A percentile compares a stretch with the other conserved stretches of the same genome.
Evolutionary conservation across 1,139 yeast genomes (phyloP).

Genomic region (Wickerhamomyces sp.): DNA sequence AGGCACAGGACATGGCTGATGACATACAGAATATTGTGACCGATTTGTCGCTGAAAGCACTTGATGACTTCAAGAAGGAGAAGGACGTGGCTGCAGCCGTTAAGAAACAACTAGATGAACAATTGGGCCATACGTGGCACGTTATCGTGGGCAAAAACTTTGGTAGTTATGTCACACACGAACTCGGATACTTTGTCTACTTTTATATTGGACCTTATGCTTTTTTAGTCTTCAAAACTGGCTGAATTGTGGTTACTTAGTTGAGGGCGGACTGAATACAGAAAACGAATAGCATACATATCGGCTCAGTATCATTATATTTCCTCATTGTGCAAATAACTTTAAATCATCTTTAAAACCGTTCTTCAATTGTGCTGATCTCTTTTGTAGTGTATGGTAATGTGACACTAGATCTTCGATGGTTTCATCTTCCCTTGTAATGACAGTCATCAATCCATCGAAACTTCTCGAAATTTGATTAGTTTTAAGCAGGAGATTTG

Average conservation of each 20-base stretch:
- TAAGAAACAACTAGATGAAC: slow-evolving; percentile 68
- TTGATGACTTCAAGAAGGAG: slow-evolving; percentile 45
- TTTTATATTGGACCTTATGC: slow-evolving; percentile 82
- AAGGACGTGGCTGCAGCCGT: slow-evolving; percentile 78
- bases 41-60: slow-evolving; percentile 53
- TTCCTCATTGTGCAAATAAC: slow-evolving; percentile 2
- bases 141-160: slow-evolving; percentile 90
- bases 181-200: slow-evolving; percentile 74
- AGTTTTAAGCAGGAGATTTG: neutral
- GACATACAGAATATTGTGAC: slow-evolving; percentile 57
- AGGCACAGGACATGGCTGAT: slow-evolving; percentile 46
- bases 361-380: neutral
- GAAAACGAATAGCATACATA: too few species aligned
- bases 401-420: neutral
- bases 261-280: too few species aligned
- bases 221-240: slow-evolving; percentile 76
- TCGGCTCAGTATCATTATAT: too few species aligned
- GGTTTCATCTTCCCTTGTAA: neutral
- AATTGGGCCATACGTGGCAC: slow-evolving; percentile 89
- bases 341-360: slow-evolving; percentile 2
- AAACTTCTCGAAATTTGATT: neutral
- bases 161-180: slow-evolving; percentile 93
- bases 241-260: slow-evolving; percentile 21
- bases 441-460: neutral
- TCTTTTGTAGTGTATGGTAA: neutral